Conservation (phyloP, 495 filamentous ascomycete species). For the Astrothelium macrocarpum region DNA sequence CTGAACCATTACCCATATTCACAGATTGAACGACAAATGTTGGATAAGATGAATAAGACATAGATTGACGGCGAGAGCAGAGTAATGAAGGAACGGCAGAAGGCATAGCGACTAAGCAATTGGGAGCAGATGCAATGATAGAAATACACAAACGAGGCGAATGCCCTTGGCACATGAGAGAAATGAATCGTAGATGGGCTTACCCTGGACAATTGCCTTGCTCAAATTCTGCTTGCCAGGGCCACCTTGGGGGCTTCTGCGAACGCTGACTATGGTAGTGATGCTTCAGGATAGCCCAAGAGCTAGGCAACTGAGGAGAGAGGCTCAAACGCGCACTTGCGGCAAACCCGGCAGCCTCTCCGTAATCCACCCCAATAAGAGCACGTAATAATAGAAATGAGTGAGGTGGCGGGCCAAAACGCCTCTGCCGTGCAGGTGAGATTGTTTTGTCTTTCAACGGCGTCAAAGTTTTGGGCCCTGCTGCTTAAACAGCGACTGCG, state of each 20-base stretch:
- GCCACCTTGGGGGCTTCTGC: background rate
- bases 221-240: background rate
- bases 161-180: background rate
- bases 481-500: background rate
- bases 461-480: constrained; percentile 3
- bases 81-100: background rate
- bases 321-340: constrained; percentile 6
- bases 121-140: constrained; percentile 1
- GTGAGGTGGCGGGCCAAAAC: background rate
- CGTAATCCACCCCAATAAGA: background rate
- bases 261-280: background rate
- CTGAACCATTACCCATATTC: background rate
- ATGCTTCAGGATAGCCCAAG: background rate
- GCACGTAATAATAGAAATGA: background rate
- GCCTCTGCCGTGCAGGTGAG: background rate
- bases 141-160: constrained; percentile 8
- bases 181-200: constrained; percentile 2
- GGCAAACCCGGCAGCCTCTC: background rate
- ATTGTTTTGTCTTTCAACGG: constrained; percentile 2
- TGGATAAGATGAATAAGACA: background rate
- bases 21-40: background rate
- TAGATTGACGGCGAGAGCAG: background rate
- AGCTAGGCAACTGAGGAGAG: background rate
- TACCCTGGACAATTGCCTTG: background rate
- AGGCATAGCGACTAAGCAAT: background rate